Evolutionary conservation across 2,329 filamentous ascomycete species (phyloP), one percentile per base, ranked within the genome.

Genomic region (Paracamarosporium sp.): DNA sequence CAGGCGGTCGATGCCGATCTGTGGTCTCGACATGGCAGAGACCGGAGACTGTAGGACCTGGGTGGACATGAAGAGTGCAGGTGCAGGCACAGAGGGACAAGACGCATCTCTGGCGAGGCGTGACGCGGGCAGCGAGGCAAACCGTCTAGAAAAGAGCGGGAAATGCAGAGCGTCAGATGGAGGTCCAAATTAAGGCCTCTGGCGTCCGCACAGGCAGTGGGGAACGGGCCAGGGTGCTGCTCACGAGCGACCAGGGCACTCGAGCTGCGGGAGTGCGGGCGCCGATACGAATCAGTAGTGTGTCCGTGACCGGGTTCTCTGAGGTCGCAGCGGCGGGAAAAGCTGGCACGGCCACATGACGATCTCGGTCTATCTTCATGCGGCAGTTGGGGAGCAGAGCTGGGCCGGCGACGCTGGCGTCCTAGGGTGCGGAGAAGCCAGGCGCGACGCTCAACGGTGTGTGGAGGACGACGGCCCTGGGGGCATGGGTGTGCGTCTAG

Each of bases 1-100:
- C 64, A 94, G 81, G 60, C 91, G 87, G 78, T 93, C 90, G 76
- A 94, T 94, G 74, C 90, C 89, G 70, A 93, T 88, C 80, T 91
- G 89, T 27, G 90, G 89, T 69, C 91, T 86, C 63, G 90, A 86
- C 83, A 92, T 89, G 73, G 80, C 74, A 59, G 65, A 61, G 55
- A 65, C 67, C 64, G 68, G 53, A 51, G 68, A 65, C 56, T 66
- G 65, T 56, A 65, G 68, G 62, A 73, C 64, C 55, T 73, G 64
- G 68, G 67, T 66, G 59, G 71, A 70, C 67, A 72, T 72, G 57
- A 60, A 62, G 65, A 63, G 52, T 64, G 55, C 61, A 59, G 45
- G 41, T 27, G 33, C 24, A 60, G 53, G 47, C 52, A 45, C 56
- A 44, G 63, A 41, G 36, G 35, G 65, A 54, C 66, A 69, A 71